Conservation (phyloP, 2,329 filamentous ascomycete genomes). For the Ascomycota sp. region DNA sequence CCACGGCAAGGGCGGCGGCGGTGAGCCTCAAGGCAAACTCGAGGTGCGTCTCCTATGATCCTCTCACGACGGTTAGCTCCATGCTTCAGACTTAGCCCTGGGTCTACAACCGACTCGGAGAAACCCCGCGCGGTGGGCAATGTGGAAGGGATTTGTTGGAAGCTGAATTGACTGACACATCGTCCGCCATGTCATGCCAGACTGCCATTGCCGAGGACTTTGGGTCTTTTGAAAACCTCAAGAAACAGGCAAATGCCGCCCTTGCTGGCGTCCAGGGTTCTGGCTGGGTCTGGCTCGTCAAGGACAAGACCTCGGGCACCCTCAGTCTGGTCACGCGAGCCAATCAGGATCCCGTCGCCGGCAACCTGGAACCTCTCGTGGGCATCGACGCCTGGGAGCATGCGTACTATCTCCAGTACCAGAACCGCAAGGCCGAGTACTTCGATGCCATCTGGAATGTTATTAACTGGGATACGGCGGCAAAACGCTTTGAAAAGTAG, state of each 20-base stretch:
- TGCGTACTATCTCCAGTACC: conserved; percentile 87
- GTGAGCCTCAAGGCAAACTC: conserved; percentile 41
- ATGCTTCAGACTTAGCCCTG: too few species aligned
- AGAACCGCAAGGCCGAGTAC: conserved; percentile 95
- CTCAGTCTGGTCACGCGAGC: conserved; percentile 49
- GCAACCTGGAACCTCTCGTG: conserved; percentile 61
- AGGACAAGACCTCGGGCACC: conserved; percentile 41
- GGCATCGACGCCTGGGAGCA: conserved; percentile 95
- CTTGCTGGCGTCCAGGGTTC: conserved; percentile 65
- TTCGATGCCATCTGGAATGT: conserved; percentile 89
- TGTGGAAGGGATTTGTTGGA: too few species aligned
- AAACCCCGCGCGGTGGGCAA: too few species aligned
- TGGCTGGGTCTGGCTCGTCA: conserved; percentile 80
- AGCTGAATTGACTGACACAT: too few species aligned
- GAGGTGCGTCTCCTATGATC: conserved; percentile 15
- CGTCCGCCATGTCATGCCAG: too few species aligned
- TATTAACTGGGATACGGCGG: conserved; percentile 83
- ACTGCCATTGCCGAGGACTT: conserved; percentile 44
- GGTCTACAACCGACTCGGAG: too few species aligned
- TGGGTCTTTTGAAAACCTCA: conserved; percentile 43
- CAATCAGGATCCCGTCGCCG: conserved; percentile 80
- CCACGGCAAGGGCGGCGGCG: conserved; percentile 37
- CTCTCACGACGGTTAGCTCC: conserved; percentile 20
- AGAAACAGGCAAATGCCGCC: conserved; percentile 44
- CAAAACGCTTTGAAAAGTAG: conserved; percentile 46